Base-by-base conservation (phyloP, 1,284 basidiomycete genomes). In the Crucibulum parvulum region DNA sequence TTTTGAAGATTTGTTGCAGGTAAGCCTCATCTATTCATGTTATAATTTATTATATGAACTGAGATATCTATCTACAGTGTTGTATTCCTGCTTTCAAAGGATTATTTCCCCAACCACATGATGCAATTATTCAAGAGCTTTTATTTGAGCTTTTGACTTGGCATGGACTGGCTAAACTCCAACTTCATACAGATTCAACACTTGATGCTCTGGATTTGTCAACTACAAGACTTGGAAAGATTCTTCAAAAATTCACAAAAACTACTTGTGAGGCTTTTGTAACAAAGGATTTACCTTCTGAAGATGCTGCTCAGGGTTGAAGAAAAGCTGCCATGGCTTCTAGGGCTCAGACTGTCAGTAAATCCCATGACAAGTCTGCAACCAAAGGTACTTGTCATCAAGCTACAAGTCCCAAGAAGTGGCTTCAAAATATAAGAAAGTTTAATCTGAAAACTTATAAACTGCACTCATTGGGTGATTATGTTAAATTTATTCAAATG, bases 81-180 rank as follows among this genome's bases (percentile, higher is more conserved):
- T 54, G 68, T 10, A 66, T 75, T 48, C 66, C 78, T 6, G 76
- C 62, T 0, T 74, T 82, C 53, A 75, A 79, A 37, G 74, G 69
- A 0, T 65, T 81, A 0, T 59, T 82, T 1, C 64, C 65, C 3
- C 51, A 57, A 10, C 62, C 62, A 15, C 64, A 75, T 38, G 69
- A 80, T 51, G 46, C 16, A 1, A 61, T 69, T 7, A 60, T 81
- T 4, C 56, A 66, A 7, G 62, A 71, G 1, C 62, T 80, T 4
- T 55, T 77, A 0, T 78, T 71, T 60, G 62, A 64, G 10, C 62
- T 71, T 11, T 62, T 64, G 7, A 68, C 70, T 13, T 77, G 74
- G 76, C 79, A 81, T 66, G 69, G 62, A 1, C 65, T 77, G 3
- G 76, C 77, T 5, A 81, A 81, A 56, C 66, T 79, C 8, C 68